Conservation (phyloP, 2,329 filamentous ascomycete species). For the Colletotrichum abscissum region DNA sequence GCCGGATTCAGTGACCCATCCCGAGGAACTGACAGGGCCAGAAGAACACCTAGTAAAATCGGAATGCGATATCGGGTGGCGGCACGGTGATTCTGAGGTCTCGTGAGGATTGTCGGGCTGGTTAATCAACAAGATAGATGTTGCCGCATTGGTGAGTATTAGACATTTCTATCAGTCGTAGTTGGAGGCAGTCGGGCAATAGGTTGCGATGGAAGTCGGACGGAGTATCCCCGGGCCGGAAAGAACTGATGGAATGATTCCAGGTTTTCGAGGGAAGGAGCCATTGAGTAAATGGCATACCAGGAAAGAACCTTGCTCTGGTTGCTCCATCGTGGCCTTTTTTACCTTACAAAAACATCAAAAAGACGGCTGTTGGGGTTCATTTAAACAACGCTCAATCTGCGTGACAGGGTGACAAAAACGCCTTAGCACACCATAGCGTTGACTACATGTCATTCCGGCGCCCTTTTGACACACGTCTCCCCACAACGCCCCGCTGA, state of each 20-base stretch:
- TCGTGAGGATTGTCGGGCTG: background rate
- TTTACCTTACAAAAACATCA: background rate
- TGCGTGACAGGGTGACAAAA: slow-evolving; percentile 3
- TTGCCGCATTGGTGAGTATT: background rate
- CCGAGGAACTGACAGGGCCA: background rate
- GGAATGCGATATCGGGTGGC: no score
- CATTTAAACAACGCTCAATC: background rate
- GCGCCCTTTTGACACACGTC: slow-evolving; percentile 2
- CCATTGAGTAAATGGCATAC: background rate
- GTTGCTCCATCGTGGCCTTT: background rate
- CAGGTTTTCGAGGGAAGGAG: background rate
- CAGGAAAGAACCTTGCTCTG: background rate
- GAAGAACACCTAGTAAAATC: background rate
- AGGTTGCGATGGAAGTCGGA: background rate
- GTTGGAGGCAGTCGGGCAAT: background rate
- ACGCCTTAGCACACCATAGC: background rate
- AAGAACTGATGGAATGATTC: background rate
- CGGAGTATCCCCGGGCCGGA: background rate
- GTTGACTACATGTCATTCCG: background rate
- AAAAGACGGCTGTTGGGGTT: background rate
- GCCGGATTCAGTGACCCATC: slow-evolving; percentile 6
- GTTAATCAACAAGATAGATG: background rate
- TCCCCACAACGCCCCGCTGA: slow-evolving; percentile 6
- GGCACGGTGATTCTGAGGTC: background rate
- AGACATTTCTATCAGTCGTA: background rate